Evolutionary conservation across 2,329 filamentous ascomycete genomes (phyloP).

Genomic region (Fusarium sororula): DNA sequence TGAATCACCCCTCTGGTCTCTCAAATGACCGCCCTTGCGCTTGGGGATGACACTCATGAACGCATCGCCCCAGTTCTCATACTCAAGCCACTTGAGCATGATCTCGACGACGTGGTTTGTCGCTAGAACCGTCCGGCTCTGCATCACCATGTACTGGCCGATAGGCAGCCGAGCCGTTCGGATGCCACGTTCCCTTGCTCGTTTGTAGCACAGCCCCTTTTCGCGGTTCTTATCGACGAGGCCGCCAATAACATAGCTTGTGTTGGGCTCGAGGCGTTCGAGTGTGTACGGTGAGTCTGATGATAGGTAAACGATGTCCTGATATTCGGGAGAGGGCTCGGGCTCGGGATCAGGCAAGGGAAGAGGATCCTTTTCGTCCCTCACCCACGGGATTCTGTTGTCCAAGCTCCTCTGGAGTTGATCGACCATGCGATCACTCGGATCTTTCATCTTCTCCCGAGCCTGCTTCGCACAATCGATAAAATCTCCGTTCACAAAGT

Average conservation of each 20-base stretch:
- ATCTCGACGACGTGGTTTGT: slow-evolving; percentile 98
- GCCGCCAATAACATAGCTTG: slow-evolving; percentile 91
- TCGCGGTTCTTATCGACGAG: slow-evolving; percentile 96
- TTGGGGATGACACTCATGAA: slow-evolving; percentile 91
- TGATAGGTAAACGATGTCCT: slow-evolving; percentile 82
- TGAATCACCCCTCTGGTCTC: slow-evolving; percentile 45
- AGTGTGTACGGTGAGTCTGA: slow-evolving; percentile 91
- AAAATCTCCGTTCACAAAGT: slow-evolving; percentile 79
- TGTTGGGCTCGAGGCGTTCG: slow-evolving; percentile 83
- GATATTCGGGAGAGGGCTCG: slow-evolving; percentile 45
- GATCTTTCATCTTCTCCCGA: slow-evolving; percentile 69
- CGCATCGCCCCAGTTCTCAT: slow-evolving; percentile 88
- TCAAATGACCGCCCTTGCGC: slow-evolving; percentile 82
- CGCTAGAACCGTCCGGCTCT: slow-evolving; percentile 83
- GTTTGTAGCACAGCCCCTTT: slow-evolving; percentile 91
- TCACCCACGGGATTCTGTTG: slow-evolving; percentile 43
- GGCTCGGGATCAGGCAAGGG: slow-evolving; percentile 48
- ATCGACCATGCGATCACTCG: slow-evolving; percentile 68
- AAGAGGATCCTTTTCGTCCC: slow-evolving; percentile 46
- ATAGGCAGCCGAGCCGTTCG: slow-evolving; percentile 93
- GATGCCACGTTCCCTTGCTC: slow-evolving; percentile 78
- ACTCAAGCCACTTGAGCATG: slow-evolving; percentile 92
- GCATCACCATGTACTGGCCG: slow-evolving; percentile 93
- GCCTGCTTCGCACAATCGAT: slow-evolving; percentile 72
- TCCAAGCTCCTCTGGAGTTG: slow-evolving; percentile 57